Conservation (phyloP, 768 basidiomycete species). For the Symmetrospora coprosmae region DNA sequence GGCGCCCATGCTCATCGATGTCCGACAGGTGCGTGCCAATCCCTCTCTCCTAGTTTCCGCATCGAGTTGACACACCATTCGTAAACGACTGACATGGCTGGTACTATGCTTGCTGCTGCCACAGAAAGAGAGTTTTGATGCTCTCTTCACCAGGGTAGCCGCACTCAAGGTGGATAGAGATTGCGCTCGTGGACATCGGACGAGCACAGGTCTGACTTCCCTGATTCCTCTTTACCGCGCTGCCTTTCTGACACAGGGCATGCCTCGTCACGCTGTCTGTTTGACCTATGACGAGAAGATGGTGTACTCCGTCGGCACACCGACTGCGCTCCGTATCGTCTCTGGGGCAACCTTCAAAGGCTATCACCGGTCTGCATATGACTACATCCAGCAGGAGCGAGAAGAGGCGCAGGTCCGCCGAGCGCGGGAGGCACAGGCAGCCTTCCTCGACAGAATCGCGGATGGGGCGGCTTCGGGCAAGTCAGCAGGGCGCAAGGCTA, state of each 20-base stretch:
- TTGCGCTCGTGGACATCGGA: too few relatives aligned
- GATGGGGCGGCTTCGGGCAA: too few relatives aligned
- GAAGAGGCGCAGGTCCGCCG: not conserved
- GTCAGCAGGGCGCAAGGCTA: not conserved
- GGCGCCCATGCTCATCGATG: not conserved
- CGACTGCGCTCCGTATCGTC: not conserved
- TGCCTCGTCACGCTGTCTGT: not conserved
- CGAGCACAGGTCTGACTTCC: too few relatives aligned
- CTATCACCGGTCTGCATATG: not conserved
- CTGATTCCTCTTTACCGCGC: too few relatives aligned
- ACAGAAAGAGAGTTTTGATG: not conserved
- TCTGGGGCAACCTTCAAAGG: not conserved
- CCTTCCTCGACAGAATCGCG: too few relatives aligned
- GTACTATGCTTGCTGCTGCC: too few relatives aligned
- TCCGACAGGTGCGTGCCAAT: not conserved
- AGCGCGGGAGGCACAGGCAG: not conserved
- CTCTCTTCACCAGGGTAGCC: not conserved
- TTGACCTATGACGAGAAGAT: constrained; percentile 3
- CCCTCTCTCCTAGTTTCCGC: too few relatives aligned
- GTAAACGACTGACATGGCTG: too few relatives aligned
- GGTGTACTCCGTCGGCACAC: not conserved
- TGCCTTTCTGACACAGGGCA: not conserved
- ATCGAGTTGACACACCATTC: too few relatives aligned
- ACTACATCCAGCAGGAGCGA: not conserved
- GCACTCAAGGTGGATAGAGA: not conserved